Conservation (phyloP, 2,329 filamentous ascomycete species). For the Talaromyces atroroseus region DNA sequence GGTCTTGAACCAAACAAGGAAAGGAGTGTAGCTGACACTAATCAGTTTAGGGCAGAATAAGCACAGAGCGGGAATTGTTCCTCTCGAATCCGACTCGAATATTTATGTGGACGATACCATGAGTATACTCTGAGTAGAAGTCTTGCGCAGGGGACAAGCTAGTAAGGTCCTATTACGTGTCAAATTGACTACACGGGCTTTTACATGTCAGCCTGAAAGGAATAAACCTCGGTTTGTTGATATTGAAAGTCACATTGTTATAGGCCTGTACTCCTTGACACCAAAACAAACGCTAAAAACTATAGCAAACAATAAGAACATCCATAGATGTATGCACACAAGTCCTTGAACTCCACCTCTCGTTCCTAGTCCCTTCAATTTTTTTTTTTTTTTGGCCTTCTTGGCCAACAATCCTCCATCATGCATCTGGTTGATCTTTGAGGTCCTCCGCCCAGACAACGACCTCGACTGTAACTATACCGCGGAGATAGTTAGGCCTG, state of each 20-base stretch:
- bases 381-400: too few relatives aligned
- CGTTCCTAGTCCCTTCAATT: not conserved
- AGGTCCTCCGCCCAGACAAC: not conserved
- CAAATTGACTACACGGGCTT: too few relatives aligned
- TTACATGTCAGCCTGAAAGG: too few relatives aligned
- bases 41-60: too few relatives aligned
- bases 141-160: too few relatives aligned
- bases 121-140: too few relatives aligned
- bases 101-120: too few relatives aligned
- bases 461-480: not conserved
- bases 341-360: not conserved
- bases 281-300: not conserved
- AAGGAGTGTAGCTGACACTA: too few relatives aligned
- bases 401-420: not conserved
- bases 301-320: not conserved
- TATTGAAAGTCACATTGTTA: not conserved
- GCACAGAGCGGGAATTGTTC: too few relatives aligned
- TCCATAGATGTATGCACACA: not conserved
- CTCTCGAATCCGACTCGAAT: too few relatives aligned
- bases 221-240: not conserved
- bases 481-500: not conserved
- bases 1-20: too few relatives aligned
- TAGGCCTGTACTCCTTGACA: constrained; percentile 1
- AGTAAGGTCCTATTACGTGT: too few relatives aligned
- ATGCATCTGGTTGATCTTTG: not conserved